These are phyloP conservation scores for Aspergillus ochraceoroseus DNA, from an alignment of 2,329 filamentous ascomycete genomes.

Conservation along the genomic window DNA sequence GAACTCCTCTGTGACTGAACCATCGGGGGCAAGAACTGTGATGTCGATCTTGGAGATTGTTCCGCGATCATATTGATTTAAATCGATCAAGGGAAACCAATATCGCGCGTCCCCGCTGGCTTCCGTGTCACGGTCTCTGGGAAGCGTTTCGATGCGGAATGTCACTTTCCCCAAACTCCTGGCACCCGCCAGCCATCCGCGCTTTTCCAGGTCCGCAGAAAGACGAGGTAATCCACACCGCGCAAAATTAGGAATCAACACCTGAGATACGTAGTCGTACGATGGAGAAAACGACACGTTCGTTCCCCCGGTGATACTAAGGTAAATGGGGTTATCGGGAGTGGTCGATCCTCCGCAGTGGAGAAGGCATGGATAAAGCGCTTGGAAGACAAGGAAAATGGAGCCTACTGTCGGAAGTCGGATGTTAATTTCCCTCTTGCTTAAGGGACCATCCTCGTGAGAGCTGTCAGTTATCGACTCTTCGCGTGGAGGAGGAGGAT, in stretches of 20 bases:
- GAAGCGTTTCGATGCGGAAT: conserved; percentile 43
- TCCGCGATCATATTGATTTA: conserved; percentile 29
- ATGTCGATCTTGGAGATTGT: conserved; percentile 36
- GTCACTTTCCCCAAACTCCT: conserved; percentile 42
- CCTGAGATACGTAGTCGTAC: conserved; percentile 53
- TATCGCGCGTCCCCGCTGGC: neutral
- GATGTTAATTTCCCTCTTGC: conserved; percentile 38
- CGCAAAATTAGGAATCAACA: conserved; percentile 52
- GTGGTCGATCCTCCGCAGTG: conserved; percentile 33
- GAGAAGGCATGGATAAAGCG: conserved; percentile 55
- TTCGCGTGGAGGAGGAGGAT: conserved; percentile 19
- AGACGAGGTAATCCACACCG: conserved; percentile 50
- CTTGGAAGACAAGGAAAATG: conserved; percentile 55
- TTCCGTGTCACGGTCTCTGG: neutral
- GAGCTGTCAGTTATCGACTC: neutral
- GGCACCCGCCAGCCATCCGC: conserved; percentile 52
- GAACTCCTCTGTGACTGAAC: neutral
- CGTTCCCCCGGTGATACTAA: conserved; percentile 54
- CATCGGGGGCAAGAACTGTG: conserved; percentile 39
- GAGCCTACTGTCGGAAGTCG: conserved; percentile 49
- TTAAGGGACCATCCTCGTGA: neutral
- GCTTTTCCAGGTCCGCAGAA: conserved; percentile 39
- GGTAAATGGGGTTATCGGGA: conserved; percentile 23
- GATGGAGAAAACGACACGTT: conserved; percentile 54
- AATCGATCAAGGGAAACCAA: conserved; percentile 33